These are phyloP conservation scores for Aristolochia californica DNA, from an alignment of 164 flowering plant genomes.

Conservation along the genomic window DNA sequence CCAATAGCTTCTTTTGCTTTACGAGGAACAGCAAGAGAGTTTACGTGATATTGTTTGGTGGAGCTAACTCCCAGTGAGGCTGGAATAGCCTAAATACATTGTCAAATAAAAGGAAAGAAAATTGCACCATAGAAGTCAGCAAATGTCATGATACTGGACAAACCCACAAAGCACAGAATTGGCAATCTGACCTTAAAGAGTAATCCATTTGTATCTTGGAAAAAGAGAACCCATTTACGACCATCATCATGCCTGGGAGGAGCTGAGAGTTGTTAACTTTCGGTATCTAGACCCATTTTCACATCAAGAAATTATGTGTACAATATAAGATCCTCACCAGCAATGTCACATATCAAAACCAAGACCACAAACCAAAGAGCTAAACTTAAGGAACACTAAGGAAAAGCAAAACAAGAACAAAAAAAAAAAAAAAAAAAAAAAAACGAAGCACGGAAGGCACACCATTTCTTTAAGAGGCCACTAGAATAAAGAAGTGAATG, in stretches of 20 bases:
- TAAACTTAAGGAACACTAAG: neutral
- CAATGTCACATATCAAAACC: neutral
- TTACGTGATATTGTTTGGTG: constrained; percentile 68
- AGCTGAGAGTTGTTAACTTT: neutral
- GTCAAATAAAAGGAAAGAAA: constrained; percentile 4
- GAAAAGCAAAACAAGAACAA: neutral
- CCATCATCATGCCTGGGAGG: constrained; percentile 72
- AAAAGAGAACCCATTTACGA: constrained; percentile 85
- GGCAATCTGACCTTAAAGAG: constrained; percentile 63
- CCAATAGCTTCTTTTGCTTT: constrained; percentile 99
- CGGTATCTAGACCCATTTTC: neutral
- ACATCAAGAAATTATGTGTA: neutral
- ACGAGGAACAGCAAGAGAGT: constrained; percentile 96
- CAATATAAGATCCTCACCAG: neutral
- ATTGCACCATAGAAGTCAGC: constrained; percentile 4
- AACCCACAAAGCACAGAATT: neutral
- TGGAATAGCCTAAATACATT: constrained; percentile 68
- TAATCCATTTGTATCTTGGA: constrained; percentile 98
- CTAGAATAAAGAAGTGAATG: constrained; percentile 91
- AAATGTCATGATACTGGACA: neutral
- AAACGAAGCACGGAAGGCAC: constrained; percentile 6
- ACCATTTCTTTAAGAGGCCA: constrained; percentile 76
- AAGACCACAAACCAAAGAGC: neutral
- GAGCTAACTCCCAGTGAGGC: constrained; percentile 91
- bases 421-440: neutral